A percentile compares a stretch with the other conserved stretches of the same genome.
These are phyloP conservation scores for Penstemon eatonii DNA, from an alignment of 257 asterid species.

Conservation along the genomic window DNA sequence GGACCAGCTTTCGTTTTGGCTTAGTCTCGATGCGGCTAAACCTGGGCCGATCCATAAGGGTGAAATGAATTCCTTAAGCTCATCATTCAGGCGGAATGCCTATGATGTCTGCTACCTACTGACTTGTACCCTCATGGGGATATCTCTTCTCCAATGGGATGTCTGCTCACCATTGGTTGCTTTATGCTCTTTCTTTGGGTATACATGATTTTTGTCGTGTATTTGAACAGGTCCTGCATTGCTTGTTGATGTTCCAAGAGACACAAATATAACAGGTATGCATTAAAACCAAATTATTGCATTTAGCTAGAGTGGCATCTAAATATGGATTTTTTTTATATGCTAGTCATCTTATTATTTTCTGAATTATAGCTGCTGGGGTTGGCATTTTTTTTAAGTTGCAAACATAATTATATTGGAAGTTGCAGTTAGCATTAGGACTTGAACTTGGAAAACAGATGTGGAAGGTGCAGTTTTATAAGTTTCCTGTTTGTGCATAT, in stretches of 20 bases:
- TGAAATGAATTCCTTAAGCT: no score
- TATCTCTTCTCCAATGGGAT: no score
- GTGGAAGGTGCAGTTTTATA: neutral
- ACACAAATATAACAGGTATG: conserved; percentile 83
- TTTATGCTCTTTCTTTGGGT: neutral
- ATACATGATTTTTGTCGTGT: conserved; percentile 5
- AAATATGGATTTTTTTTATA: no score
- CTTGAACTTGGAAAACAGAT: neutral
- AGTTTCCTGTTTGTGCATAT: neutral
- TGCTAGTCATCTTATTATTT: neutral
- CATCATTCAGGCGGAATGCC: no score
- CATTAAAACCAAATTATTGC: neutral
- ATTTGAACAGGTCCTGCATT: conserved; percentile 71
- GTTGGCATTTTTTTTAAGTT: neutral
- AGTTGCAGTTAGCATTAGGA: conserved; percentile 2
- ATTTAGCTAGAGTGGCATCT: neutral
- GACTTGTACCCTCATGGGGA: no score
- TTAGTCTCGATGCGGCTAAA: no score
- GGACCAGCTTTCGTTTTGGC: no score
- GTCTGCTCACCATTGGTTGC: neutral
- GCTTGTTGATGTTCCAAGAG: conserved; percentile 88
- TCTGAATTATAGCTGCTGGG: neutral
- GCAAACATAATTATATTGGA: neutral
- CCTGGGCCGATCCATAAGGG: no score
- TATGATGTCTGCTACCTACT: no score